These are phyloP conservation scores for Monosporascus sp. DNA, from an alignment of 2,329 filamentous ascomycete genomes.

Conservation along the genomic window DNA sequence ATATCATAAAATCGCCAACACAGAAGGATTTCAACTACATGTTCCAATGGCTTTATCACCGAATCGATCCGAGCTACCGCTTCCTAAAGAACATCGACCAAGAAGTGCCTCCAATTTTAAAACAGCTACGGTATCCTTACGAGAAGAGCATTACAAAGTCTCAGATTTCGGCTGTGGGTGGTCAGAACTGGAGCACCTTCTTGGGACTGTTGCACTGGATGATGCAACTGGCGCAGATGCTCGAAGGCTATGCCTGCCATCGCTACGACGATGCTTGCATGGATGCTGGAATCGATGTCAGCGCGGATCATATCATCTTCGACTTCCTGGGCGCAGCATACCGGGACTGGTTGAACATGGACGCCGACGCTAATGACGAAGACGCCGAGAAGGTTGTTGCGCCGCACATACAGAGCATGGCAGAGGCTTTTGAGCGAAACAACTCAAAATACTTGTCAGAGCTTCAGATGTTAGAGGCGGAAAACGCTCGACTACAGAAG, in stretches of 20 bases:
- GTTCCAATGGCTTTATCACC: conserved; percentile 96
- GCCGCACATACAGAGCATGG: conserved; percentile 85
- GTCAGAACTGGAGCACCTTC: conserved; percentile 95
- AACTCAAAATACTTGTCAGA: conserved; percentile 84
- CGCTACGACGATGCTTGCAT: conserved; percentile 87
- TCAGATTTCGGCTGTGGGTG: conserved; percentile 88
- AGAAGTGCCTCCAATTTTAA: conserved; percentile 86
- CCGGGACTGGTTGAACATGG: conserved; percentile 87
- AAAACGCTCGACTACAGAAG: conserved; percentile 72
- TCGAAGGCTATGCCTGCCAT: conserved; percentile 73
- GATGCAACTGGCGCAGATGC: conserved; percentile 95
- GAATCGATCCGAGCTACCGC: conserved; percentile 87
- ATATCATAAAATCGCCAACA: conserved; percentile 87
- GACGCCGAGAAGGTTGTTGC: conserved; percentile 71
- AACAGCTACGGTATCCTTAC: conserved; percentile 91
- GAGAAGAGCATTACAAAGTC: conserved; percentile 96
- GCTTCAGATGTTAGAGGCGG: conserved; percentile 77
- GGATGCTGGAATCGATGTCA: conserved; percentile 82
- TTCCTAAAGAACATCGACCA: conserved; percentile 95
- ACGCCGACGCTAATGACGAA: conserved; percentile 83
- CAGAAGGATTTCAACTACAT: conserved; percentile 98
- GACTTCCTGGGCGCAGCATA: conserved; percentile 88
- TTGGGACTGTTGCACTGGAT: conserved; percentile 95
- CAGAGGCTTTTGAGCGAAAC: conserved; percentile 74
- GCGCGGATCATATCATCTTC: conserved; percentile 88